Evolutionary conservation across 192 early-diverging fungal genomes (phyloP).

Genomic region (Chytriomyces sp.): DNA sequence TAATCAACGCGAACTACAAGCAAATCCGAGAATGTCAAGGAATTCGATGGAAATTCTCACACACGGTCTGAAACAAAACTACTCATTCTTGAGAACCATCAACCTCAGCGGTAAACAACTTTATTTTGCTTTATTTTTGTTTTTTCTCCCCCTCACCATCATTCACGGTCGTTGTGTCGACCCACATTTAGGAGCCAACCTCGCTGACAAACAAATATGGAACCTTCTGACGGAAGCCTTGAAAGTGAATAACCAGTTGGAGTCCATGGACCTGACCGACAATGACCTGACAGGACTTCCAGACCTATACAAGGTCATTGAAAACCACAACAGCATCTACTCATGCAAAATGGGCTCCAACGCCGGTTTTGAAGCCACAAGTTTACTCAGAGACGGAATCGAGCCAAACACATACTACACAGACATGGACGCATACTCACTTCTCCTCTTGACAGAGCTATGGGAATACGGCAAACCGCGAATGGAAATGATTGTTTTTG

Average conservation of each 20-base stretch:
- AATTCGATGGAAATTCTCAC: conserved; percentile 17
- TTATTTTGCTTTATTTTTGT: background rate
- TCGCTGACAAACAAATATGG: conserved; percentile 4
- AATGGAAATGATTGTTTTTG: background rate
- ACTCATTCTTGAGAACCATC: background rate
- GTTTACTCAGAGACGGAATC: background rate
- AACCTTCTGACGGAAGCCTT: conserved; percentile 3
- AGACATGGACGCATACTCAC: background rate
- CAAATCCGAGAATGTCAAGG: background rate
- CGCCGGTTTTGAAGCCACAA: background rate
- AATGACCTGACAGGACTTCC: conserved; percentile 23
- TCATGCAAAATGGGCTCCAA: background rate
- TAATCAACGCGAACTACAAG: background rate
- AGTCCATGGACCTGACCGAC: conserved; percentile 1
- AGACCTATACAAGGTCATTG: conserved; percentile 2
- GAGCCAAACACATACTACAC: background rate
- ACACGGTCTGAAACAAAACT: background rate
- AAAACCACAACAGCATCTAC: background rate
- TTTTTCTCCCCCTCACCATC: background rate
- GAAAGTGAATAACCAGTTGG: background rate
- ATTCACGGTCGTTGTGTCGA: too few relatives aligned
- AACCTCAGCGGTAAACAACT: too few relatives aligned
- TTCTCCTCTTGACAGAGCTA: background rate
- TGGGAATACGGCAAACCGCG: background rate
- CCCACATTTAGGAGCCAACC: background rate